These are phyloP conservation scores for Pelargonium fulgidum DNA, from an alignment of 441 rosid species.

Conservation along the genomic window DNA sequence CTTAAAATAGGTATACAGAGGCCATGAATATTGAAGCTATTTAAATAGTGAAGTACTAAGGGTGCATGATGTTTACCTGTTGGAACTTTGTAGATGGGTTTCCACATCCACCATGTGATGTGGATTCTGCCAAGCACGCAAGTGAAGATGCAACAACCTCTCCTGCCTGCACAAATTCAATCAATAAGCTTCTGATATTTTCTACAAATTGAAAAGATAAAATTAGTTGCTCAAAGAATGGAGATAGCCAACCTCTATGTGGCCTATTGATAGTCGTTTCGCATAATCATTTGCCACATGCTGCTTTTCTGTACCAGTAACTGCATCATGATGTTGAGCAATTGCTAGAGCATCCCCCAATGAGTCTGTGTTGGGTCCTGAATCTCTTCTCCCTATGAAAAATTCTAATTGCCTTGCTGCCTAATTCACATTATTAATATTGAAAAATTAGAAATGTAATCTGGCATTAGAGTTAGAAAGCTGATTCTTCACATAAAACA, in stretches of 20 bases:
- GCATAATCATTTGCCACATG: slow-evolving; percentile 97
- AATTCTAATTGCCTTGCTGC: slow-evolving; percentile 95
- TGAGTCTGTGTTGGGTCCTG: slow-evolving; percentile 72
- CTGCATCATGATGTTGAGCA: slow-evolving; percentile 98
- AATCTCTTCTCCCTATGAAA: slow-evolving; percentile 61
- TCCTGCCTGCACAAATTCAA: slow-evolving; percentile 60
- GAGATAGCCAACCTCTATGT: slow-evolving; percentile 46
- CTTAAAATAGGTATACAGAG: background rate
- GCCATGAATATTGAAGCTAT: background rate
- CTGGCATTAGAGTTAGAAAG: background rate
- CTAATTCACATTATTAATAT: slow-evolving; percentile 32
- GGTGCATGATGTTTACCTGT: slow-evolving; percentile 47
- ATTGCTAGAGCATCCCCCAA: slow-evolving; percentile 90
- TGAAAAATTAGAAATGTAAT: slow-evolving; percentile 17
- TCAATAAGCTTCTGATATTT: slow-evolving; percentile 5
- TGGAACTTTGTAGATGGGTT: slow-evolving; percentile 45
- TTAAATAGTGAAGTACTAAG: background rate
- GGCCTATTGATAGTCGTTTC: slow-evolving; percentile 82
- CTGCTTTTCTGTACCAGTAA: slow-evolving; percentile 86
- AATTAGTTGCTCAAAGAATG: slow-evolving; percentile 16
- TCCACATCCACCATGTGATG: slow-evolving; percentile 28
- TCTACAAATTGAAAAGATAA: slow-evolving; percentile 9
- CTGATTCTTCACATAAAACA: slow-evolving; percentile 14
- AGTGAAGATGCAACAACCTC: slow-evolving; percentile 73
- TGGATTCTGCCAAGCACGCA: slow-evolving; percentile 55